These are phyloP conservation scores for Cryptosporidium tyzzeri DNA, from an alignment of 169 alveolate genomes.

Conservation along the genomic window DNA sequence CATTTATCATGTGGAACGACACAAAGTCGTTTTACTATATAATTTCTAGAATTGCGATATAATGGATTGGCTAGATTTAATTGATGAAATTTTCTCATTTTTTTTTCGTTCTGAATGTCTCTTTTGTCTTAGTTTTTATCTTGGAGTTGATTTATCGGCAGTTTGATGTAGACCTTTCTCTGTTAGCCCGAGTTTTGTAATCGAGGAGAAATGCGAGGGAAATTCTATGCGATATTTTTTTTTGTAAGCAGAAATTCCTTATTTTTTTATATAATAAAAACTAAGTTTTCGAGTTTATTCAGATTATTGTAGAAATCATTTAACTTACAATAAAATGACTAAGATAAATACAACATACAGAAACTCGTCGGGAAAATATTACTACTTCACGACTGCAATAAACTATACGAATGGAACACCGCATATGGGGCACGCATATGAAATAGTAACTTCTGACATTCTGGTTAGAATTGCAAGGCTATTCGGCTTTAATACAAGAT, in stretches of 20 bases:
- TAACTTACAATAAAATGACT: background rate
- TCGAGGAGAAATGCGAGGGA: background rate
- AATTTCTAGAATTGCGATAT: constrained; percentile 29
- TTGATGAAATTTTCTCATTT: constrained; percentile 2
- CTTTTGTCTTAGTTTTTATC: background rate
- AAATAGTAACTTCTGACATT: constrained; percentile 82
- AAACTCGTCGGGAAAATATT: constrained; percentile 14
- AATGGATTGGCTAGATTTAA: constrained; percentile 13
- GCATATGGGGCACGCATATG: constrained; percentile 94
- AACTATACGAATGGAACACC: constrained; percentile 93
- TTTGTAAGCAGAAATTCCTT: background rate
- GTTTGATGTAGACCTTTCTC: no score
- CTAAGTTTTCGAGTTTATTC: background rate
- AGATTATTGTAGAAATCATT: background rate
- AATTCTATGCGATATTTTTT: background rate
- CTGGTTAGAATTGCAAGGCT: constrained; percentile 84
- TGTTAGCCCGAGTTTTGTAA: no score
- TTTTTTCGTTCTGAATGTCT: background rate
- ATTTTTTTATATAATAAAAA: background rate
- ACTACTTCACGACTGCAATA: constrained; percentile 93
- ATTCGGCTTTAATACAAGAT: constrained; percentile 85
- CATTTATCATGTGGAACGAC: background rate
- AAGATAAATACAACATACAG: background rate
- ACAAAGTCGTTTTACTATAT: constrained; percentile 11
- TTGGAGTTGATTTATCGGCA: background rate